These are phyloP conservation scores for Xylariales sp. DNA, from an alignment of 2,329 filamentous ascomycete species.

Conservation along the genomic window DNA sequence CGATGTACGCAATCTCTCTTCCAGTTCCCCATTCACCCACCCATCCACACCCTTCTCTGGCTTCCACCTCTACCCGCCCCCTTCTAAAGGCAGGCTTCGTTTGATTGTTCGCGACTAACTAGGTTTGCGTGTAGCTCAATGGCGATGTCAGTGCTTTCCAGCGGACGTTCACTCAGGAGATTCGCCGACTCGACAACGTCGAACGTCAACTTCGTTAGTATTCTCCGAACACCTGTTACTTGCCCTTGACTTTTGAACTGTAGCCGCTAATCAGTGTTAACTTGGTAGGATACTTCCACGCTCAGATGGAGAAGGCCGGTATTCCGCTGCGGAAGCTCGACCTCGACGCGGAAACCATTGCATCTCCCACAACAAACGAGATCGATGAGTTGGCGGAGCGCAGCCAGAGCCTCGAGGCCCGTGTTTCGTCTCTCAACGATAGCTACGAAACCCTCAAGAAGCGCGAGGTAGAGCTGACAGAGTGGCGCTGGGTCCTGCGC, in stretches of 20 bases:
- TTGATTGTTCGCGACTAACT: background rate
- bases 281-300: constrained; percentile 77
- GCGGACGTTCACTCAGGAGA: constrained; percentile 95
- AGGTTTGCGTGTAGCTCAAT: constrained; percentile 64
- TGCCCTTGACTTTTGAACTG: no score
- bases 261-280: constrained; percentile 22
- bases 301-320: constrained; percentile 89
- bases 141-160: constrained; percentile 91
- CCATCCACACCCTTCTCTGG: constrained; percentile 1
- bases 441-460: constrained; percentile 99
- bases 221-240: no score
- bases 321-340: constrained; percentile 87
- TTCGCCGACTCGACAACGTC: constrained; percentile 94
- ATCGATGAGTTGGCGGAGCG: constrained; percentile 95
- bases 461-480: constrained; percentile 90
- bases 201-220: constrained; percentile 90
- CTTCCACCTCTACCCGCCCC: no score
- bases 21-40: constrained; percentile 12
- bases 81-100: no score
- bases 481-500: constrained; percentile 96
- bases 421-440: constrained; percentile 87
- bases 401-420: constrained; percentile 86
- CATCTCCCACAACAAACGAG: constrained; percentile 84
- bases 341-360: constrained; percentile 82
- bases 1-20: constrained; percentile 63